phyloP scores from a whole-genome alignment of 257 asterid species.

The Solanum etuberosum region DNA sequence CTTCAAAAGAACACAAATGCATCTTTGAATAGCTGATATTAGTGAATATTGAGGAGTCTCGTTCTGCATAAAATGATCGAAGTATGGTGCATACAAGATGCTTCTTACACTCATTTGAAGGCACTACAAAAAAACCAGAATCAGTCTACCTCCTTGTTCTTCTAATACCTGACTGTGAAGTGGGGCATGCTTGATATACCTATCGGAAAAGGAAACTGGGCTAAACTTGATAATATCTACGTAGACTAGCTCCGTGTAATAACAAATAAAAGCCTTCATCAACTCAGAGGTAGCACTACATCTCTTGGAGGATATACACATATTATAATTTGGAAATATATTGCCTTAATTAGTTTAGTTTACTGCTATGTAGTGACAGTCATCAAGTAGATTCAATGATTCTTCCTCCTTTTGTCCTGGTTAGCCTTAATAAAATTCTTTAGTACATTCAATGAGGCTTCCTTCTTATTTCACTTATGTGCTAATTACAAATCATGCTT shows the following conservation, averaged over 20 bases:
- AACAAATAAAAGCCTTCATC: neutral
- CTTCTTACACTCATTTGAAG: neutral
- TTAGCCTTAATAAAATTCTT: neutral
- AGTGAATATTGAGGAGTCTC: neutral
- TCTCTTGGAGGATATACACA: neutral
- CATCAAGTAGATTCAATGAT: neutral
- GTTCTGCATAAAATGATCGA: neutral
- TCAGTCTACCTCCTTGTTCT: neutral
- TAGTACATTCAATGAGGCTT: neutral
- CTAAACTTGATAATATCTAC: neutral
- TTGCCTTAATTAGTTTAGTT: no score
- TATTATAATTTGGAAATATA: neutral
- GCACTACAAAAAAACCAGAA: neutral
- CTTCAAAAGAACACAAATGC: neutral
- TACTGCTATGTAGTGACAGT: neutral
- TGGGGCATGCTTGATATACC: neutral
- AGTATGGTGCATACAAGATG: neutral
- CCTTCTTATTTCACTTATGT: neutral
- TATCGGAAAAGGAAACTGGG: neutral
- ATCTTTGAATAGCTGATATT: neutral
- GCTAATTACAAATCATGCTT: neutral
- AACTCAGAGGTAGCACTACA: neutral
- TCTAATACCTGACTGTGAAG: neutral
- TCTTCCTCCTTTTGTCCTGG: neutral
- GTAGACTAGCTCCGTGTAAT: neutral